Conservation (phyloP, 2,329 filamentous ascomycete species). For the Microsporum audouinii region DNA sequence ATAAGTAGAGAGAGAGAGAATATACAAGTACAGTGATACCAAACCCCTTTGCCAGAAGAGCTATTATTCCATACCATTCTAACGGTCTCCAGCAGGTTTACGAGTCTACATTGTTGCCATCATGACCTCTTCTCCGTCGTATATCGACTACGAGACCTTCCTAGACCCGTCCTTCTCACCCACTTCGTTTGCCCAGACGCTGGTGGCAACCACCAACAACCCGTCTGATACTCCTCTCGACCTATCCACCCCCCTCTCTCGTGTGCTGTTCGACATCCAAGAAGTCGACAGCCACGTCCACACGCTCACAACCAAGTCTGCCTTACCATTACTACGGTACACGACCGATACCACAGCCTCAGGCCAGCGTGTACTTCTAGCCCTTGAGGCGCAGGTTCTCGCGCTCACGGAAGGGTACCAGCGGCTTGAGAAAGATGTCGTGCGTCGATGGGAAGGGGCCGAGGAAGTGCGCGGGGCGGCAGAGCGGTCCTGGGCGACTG, state of each 20-base stretch:
- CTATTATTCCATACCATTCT: neutral
- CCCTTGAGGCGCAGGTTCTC: conserved; percentile 68
- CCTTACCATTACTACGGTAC: conserved; percentile 67
- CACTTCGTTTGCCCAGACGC: conserved; percentile 70
- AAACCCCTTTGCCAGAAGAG: neutral
- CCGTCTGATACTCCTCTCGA: conserved; percentile 80
- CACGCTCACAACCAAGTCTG: conserved; percentile 70
- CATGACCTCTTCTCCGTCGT: conserved; percentile 28
- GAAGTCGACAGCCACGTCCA: conserved; percentile 96
- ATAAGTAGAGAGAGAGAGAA: neutral
- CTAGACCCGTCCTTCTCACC: conserved; percentile 73
- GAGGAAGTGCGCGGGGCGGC: conserved; percentile 70
- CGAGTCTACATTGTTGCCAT: neutral
- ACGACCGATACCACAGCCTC: conserved; percentile 63
- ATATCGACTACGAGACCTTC: conserved; percentile 93
- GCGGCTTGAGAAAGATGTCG: conserved; percentile 74
- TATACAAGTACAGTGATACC: neutral
- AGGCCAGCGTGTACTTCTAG: conserved; percentile 58
- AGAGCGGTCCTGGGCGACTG: conserved; percentile 65
- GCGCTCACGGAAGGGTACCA: conserved; percentile 75
- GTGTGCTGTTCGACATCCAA: conserved; percentile 90
- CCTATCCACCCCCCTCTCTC: conserved; percentile 82
- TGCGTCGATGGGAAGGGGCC: conserved; percentile 72
- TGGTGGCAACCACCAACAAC: conserved; percentile 87
- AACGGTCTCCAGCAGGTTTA: neutral